Conservation (phyloP, 164 flowering plant genomes). For the Malania oleifera region DNA sequence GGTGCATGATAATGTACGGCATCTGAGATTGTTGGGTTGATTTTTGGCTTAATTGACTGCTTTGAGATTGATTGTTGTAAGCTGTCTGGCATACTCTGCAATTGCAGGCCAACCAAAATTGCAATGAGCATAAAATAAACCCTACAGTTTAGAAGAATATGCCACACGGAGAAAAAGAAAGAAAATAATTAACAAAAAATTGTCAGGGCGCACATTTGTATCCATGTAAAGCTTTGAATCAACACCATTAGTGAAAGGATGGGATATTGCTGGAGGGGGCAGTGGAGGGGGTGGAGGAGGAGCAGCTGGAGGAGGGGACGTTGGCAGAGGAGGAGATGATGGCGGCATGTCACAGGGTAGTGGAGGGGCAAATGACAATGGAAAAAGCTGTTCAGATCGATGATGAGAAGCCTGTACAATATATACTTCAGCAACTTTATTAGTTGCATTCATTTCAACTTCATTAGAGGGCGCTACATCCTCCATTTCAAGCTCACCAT, state of each 20-base stretch:
- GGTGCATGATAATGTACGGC: conserved; percentile 27
- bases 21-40: conserved; percentile 25
- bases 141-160: neutral
- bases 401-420: conserved; percentile 16
- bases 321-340: conserved; percentile 61
- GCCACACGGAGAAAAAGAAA: neutral
- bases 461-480: conserved; percentile 82
- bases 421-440: conserved; percentile 16
- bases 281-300: conserved; percentile 22
- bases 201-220: conserved; percentile 24
- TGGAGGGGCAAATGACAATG: conserved; percentile 42
- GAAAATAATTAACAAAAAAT: neutral
- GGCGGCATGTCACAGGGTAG: conserved; percentile 54
- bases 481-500: conserved; percentile 99
- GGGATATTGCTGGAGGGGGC: conserved; percentile 18
- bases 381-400: conserved; percentile 26
- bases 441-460: conserved; percentile 30
- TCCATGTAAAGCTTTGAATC: conserved; percentile 22
- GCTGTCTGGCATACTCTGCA: conserved; percentile 40
- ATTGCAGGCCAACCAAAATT: conserved; percentile 7
- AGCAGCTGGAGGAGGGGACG: conserved; percentile 31
- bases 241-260: conserved; percentile 22
- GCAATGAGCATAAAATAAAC: neutral
- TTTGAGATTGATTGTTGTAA: conserved; percentile 24
- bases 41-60: conserved; percentile 30